Evolutionary conservation across 495 filamentous ascomycete species (phyloP).

Genomic region (Talaromyces wortmannii): DNA sequence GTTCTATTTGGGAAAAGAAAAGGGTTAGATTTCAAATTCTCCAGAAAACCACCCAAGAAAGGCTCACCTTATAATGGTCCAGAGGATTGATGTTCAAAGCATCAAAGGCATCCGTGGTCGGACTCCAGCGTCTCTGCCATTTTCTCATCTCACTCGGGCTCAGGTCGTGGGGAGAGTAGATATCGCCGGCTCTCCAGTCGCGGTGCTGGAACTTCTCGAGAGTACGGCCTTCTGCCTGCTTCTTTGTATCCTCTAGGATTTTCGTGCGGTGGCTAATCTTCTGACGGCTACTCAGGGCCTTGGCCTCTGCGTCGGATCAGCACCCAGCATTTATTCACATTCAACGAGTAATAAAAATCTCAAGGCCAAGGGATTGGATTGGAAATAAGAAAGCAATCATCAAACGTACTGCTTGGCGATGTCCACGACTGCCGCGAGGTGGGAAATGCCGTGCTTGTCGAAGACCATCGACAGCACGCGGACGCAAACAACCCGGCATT

Average conservation of each 20-base stretch:
- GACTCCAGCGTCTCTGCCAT: slow-evolving; percentile 46
- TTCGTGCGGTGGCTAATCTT: slow-evolving; percentile 5
- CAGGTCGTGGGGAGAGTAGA: slow-evolving; percentile 88
- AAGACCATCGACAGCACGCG: slow-evolving; percentile 29
- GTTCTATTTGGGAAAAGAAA: slow-evolving; percentile 52
- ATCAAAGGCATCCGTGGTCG: slow-evolving; percentile 67
- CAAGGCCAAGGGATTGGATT: neutral
- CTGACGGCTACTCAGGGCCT: slow-evolving; percentile 14
- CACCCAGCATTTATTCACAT: neutral
- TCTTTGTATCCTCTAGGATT: slow-evolving; percentile 33
- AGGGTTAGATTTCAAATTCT: neutral
- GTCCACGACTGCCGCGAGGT: neutral
- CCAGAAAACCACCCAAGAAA: neutral
- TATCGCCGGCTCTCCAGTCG: slow-evolving; percentile 66
- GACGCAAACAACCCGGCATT: neutral
- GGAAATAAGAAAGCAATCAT: neutral
- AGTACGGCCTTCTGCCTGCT: slow-evolving; percentile 26
- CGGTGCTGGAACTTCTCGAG: slow-evolving; percentile 37
- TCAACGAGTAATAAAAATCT: neutral
- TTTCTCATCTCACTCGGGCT: slow-evolving; percentile 65
- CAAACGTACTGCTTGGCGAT: slow-evolving; percentile 1
- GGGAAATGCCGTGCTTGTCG: slow-evolving; percentile 2
- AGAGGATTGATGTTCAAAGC: slow-evolving; percentile 72
- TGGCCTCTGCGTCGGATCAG: slow-evolving; percentile 9
- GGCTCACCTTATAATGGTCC: slow-evolving; percentile 72